Percentiles rank a stretch among this genome's conserved stretches.
These are phyloP conservation scores for Tylopilus orsonianus DNA, from an alignment of 1,284 basidiomycete species.

Conservation along the genomic window DNA sequence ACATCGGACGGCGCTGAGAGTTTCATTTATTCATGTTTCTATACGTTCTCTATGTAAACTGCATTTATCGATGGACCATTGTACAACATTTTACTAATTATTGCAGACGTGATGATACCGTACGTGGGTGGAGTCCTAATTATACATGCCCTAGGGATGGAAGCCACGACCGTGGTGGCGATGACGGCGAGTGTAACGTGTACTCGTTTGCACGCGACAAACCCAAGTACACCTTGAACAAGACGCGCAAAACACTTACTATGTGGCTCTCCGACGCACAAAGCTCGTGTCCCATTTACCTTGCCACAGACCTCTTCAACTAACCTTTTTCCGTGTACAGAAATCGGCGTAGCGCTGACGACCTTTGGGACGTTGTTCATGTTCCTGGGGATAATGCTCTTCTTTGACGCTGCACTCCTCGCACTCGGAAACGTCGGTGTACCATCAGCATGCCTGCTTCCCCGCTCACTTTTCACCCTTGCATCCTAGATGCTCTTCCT, in stretches of 20 bases:
- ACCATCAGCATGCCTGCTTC: neutral
- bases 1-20: slow-evolving; percentile 11
- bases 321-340: slow-evolving; percentile 41
- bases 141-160: neutral
- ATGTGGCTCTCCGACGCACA: slow-evolving; percentile 75
- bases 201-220: slow-evolving; percentile 14
- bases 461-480: neutral
- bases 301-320: neutral
- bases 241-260: slow-evolving; percentile 15
- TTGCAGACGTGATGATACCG: slow-evolving; percentile 13
- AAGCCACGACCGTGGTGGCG: slow-evolving; percentile 17
- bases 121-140: slow-evolving; percentile 4
- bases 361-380: slow-evolving; percentile 98
- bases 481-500: slow-evolving; percentile 81
- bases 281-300: slow-evolving; percentile 41
- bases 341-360: slow-evolving; percentile 95
- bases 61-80: slow-evolving; percentile 19
- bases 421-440: slow-evolving; percentile 87
- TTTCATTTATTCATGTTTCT: slow-evolving; percentile 30
- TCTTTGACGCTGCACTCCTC: slow-evolving; percentile 97
- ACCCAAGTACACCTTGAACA: slow-evolving; percentile 9
- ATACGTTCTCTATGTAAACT: slow-evolving; percentile 27
- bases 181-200: too few species aligned
- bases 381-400: slow-evolving; percentile 91
- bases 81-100: slow-evolving; percentile 9